phyloP scores from a whole-genome alignment of 192 early-diverging fungal genomes.

The Coemansia aciculifera region DNA sequence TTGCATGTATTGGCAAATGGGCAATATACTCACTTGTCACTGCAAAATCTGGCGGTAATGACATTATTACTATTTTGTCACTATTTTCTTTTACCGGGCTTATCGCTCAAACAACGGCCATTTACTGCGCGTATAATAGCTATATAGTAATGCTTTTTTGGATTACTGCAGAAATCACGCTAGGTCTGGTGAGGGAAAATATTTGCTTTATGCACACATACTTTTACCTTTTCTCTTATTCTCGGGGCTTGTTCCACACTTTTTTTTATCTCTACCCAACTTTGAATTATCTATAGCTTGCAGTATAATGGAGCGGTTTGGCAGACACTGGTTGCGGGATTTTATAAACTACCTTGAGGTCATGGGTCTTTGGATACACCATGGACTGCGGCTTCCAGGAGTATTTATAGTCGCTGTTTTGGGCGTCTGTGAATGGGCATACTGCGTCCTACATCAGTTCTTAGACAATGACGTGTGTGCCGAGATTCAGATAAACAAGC shows the following conservation, averaged over 20 bases:
- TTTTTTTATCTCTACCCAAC: background rate
- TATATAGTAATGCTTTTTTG: background rate
- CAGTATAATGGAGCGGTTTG: background rate
- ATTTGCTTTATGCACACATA: background rate
- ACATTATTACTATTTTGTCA: background rate
- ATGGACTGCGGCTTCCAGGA: constrained; percentile 26
- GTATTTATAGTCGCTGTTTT: constrained; percentile 19
- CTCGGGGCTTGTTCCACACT: background rate
- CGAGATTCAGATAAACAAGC: constrained; percentile 31
- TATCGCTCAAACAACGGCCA: background rate
- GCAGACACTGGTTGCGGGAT: constrained; percentile 28
- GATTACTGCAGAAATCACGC: background rate
- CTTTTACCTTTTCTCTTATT: background rate
- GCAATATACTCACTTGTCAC: background rate
- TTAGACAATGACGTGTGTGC: constrained; percentile 19
- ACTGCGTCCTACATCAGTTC: constrained; percentile 34
- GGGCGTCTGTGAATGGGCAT: constrained; percentile 31
- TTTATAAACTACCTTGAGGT: constrained; percentile 18
- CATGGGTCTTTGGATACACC: constrained; percentile 19
- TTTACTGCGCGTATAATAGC: background rate
- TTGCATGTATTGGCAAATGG: background rate
- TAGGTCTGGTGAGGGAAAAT: background rate
- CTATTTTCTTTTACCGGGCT: background rate
- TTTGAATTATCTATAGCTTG: background rate
- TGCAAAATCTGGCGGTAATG: background rate